Conservation (phyloP, 768 basidiomycete species). For the Leucocoprinus sp. region DNA sequence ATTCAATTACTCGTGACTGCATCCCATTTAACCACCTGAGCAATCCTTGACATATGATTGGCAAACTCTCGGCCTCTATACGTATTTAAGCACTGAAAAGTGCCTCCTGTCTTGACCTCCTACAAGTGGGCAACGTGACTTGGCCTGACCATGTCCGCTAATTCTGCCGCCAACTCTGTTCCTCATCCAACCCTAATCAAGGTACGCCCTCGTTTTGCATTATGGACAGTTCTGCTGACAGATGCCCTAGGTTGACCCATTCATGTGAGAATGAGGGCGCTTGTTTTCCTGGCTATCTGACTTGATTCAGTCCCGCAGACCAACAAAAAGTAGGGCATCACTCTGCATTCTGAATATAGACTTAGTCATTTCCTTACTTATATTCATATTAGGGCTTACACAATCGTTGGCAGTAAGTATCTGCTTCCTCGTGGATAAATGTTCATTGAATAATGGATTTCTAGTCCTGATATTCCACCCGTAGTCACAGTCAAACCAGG, state of each 20-base stretch:
- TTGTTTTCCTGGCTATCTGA: neutral
- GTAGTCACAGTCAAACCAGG: conserved; percentile 55
- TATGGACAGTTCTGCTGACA: neutral
- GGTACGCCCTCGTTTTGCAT: conserved; percentile 23
- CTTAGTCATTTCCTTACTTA: neutral
- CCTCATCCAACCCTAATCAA: conserved; percentile 51
- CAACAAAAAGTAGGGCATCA: conserved; percentile 57
- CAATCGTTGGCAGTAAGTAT: conserved; percentile 67
- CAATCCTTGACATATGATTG: no score
- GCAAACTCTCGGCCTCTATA: no score
- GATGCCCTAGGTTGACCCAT: conserved; percentile 58
- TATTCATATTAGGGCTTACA: conserved; percentile 42
- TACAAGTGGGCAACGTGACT: no score
- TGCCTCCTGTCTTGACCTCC: no score
- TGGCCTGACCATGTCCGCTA: conserved; percentile 43
- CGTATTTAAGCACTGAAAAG: no score
- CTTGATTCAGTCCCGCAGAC: conserved; percentile 32
- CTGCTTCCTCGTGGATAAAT: neutral
- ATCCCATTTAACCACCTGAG: no score
- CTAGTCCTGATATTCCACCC: conserved; percentile 54
- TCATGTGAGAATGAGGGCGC: conserved; percentile 39
- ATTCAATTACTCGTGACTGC: no score
- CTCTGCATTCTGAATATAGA: neutral
- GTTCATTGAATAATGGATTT: conserved; percentile 15
- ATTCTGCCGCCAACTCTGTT: conserved; percentile 46